Evolutionary conservation across 352 stramenopile genomes (phyloP).

Genomic region (Pythium rishiriense): DNA sequence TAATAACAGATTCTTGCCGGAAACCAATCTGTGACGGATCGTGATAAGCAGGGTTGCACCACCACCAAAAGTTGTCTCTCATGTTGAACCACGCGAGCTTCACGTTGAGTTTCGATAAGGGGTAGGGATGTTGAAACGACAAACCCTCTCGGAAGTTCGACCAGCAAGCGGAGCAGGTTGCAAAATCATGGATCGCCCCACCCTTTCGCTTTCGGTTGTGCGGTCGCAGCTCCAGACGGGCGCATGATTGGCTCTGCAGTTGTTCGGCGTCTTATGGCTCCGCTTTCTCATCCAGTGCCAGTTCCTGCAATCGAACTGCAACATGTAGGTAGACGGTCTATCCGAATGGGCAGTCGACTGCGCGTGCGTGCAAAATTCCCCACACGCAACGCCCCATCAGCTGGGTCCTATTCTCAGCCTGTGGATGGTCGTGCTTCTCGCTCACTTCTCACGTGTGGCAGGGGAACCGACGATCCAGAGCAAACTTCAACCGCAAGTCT

Average conservation of each 20-base stretch:
- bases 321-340: slow-evolving; percentile 3
- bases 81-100: slow-evolving; percentile 28
- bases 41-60: slow-evolving; percentile 18
- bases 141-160: not conserved
- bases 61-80: slow-evolving; percentile 16
- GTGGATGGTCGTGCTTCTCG: not conserved
- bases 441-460: not conserved
- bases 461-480: not conserved
- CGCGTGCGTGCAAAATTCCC: slow-evolving; percentile 2
- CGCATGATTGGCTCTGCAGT: slow-evolving; percentile 8
- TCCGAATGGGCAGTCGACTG: not conserved
- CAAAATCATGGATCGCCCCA: slow-evolving; percentile 15
- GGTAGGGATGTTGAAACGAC: slow-evolving; percentile 17
- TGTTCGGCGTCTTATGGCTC: slow-evolving; percentile 13
- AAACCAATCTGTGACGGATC: slow-evolving; percentile 20
- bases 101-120: slow-evolving; percentile 31
- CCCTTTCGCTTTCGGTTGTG: slow-evolving; percentile 16
- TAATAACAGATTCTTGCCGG: not conserved
- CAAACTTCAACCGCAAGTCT: slow-evolving; percentile 23
- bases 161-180: slow-evolving; percentile 13
- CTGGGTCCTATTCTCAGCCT: not conserved
- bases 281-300: slow-evolving; percentile 5
- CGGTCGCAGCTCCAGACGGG: slow-evolving; percentile 1
- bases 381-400: not conserved
- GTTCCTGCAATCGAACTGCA: slow-evolving; percentile 1